phyloP scores from a whole-genome alignment of 768 basidiomycete species.

The Arthromyces matolae region DNA sequence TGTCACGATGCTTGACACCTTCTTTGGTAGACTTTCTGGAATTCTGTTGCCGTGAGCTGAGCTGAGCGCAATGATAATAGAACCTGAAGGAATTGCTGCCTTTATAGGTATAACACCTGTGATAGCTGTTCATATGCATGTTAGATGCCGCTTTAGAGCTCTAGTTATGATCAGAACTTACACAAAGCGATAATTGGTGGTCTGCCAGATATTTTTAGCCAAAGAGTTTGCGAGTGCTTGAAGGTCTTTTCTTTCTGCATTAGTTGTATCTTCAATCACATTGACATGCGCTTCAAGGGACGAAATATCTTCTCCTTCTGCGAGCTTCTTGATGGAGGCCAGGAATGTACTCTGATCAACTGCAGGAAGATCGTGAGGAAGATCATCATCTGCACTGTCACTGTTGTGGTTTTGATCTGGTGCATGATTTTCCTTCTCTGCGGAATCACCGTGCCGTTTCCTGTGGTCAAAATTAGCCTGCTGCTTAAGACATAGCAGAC shows the following conservation, averaged over 20 bases:
- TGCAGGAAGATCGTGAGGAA: neutral
- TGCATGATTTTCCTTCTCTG: neutral
- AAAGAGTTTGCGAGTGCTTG: neutral
- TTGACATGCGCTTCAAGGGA: neutral
- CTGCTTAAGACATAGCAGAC: neutral
- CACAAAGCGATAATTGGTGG: constrained; percentile 12
- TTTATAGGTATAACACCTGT: constrained; percentile 8
- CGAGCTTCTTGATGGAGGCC: neutral
- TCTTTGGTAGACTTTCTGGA: constrained; percentile 12
- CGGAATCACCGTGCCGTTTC: neutral
- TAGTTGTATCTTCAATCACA: neutral
- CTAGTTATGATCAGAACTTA: neutral
- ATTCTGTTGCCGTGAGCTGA: constrained; percentile 15
- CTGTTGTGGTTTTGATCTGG: neutral
- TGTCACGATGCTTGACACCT: constrained; percentile 20
- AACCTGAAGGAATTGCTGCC: neutral
- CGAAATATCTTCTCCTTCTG: neutral
- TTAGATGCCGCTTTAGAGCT: no score
- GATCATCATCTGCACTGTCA: no score
- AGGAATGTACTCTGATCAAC: neutral
- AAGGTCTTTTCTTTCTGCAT: neutral
- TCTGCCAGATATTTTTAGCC: constrained; percentile 5
- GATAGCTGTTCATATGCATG: constrained; percentile 7
- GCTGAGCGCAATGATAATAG: constrained; percentile 17
- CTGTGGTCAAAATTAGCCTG: neutral